A percentile compares a stretch with the other conserved stretches of the same genome.
Evolutionary conservation across 805 yeast genomes (phyloP).

Genomic region (Saturnispora ahearnii): DNA sequence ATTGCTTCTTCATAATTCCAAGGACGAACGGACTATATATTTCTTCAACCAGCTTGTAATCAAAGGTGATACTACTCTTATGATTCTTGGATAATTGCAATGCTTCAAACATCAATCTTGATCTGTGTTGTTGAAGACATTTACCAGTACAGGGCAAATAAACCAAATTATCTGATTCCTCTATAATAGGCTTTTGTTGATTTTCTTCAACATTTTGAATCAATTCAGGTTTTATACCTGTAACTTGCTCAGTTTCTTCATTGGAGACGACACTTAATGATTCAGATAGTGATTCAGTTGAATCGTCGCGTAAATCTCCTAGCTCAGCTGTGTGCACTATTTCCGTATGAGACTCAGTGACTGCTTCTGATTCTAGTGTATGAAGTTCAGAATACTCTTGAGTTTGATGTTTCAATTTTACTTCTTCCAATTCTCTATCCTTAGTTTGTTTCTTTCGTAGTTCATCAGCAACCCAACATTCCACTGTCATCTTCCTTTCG

Average conservation of each 20-base stretch:
- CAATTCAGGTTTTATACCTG: background rate
- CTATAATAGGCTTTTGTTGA: background rate
- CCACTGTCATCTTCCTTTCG: slow-evolving; percentile 34
- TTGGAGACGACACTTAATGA: too few relatives aligned
- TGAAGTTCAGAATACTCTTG: background rate
- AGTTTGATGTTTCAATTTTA: background rate
- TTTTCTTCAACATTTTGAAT: background rate
- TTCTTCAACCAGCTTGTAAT: slow-evolving; percentile 20
- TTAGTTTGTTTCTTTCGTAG: slow-evolving; percentile 2
- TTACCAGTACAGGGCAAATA: slow-evolving; percentile 55
- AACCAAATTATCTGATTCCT: background rate
- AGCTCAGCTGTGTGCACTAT: too few relatives aligned
- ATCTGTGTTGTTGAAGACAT: slow-evolving; percentile 55
- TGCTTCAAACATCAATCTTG: slow-evolving; percentile 53
- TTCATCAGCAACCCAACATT: slow-evolving; percentile 39
- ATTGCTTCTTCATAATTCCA: slow-evolving; percentile 44
- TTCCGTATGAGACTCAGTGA: too few relatives aligned
- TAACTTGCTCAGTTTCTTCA: background rate
- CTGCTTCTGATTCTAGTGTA: background rate
- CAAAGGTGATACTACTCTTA: slow-evolving; percentile 17
- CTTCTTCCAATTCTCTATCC: background rate
- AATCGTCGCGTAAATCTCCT: too few relatives aligned
- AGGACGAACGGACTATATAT: slow-evolving; percentile 41
- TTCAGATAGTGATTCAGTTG: too few relatives aligned
- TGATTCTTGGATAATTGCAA: slow-evolving; percentile 28